A percentile compares a stretch with the other conserved stretches of the same genome.
These are phyloP conservation scores for Celoporthe dispersa DNA, from an alignment of 2,329 filamentous ascomycete genomes.

Conservation along the genomic window DNA sequence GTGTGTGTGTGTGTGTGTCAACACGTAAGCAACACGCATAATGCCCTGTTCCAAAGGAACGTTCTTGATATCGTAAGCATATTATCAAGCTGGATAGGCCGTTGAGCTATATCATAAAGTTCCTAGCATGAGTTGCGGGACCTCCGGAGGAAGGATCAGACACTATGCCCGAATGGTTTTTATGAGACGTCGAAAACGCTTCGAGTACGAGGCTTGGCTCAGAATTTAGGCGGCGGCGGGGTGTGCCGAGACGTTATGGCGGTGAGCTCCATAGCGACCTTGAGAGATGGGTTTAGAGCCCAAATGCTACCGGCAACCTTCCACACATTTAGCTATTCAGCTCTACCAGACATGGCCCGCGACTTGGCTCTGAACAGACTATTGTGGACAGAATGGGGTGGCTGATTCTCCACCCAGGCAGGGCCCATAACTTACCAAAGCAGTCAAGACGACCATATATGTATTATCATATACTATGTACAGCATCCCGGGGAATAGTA, in stretches of 20 bases:
- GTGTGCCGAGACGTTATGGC: not conserved
- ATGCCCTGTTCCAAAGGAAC: not conserved
- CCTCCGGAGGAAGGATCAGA: not conserved
- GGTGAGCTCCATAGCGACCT: not conserved
- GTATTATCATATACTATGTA: not conserved
- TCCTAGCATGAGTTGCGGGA: not conserved
- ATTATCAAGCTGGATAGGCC: not conserved
- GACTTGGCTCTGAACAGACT: not conserved
- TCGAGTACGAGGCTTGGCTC: not conserved
- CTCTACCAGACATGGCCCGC: not conserved
- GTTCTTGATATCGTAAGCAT: conserved; percentile 2
- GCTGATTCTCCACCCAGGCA: not conserved
- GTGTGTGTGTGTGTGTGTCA: not conserved
- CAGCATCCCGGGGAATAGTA: not conserved
- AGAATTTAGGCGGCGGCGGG: not conserved
- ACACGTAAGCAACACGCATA: conserved; percentile 12
- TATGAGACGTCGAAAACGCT: not conserved
- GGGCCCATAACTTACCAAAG: not conserved
- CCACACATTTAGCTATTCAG: not conserved
- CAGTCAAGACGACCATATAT: not conserved
- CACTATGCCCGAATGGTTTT: not conserved
- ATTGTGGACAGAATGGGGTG: not conserved
- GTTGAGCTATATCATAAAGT: not conserved
- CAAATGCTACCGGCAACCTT: not conserved
- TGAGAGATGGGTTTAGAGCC: not conserved